Evolutionary conservation across 257 asterid genomes (phyloP).

Genomic region (Euphrasia confusa): DNA sequence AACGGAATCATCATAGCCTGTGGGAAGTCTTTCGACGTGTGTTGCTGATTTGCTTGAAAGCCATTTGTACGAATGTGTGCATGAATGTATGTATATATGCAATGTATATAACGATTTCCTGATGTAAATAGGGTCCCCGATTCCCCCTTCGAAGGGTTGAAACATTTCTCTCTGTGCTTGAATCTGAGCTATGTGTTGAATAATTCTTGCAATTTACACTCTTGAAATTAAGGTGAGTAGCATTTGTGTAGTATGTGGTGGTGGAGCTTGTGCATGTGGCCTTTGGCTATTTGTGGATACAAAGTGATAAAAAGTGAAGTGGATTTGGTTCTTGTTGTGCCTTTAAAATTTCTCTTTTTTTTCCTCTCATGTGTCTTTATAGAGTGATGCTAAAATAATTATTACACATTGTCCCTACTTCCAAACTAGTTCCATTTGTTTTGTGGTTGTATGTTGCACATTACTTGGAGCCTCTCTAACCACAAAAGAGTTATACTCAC

Average conservation of each 20-base stretch:
- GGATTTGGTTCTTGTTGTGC: neutral
- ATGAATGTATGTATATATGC: neutral
- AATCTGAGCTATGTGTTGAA: too few species aligned
- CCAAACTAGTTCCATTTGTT: neutral
- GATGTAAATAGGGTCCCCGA: neutral
- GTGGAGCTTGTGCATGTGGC: neutral
- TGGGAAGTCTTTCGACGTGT: neutral
- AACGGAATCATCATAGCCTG: conserved; percentile 1
- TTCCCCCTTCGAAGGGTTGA: neutral
- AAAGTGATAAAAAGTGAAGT: neutral
- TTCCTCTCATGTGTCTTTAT: neutral
- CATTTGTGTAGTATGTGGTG: neutral
- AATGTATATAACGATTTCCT: neutral
- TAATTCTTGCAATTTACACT: too few species aligned
- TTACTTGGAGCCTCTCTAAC: too few species aligned
- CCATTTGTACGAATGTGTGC: neutral
- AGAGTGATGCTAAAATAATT: neutral
- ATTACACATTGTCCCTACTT: neutral
- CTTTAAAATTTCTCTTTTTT: neutral
- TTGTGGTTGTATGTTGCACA: too few species aligned
- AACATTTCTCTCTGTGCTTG: neutral
- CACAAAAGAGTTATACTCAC: too few species aligned
- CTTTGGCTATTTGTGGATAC: neutral
- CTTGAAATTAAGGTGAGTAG: too few species aligned
- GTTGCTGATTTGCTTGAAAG: neutral